Base-by-base conservation (phyloP, 192 early-diverging fungal genomes). In the Coemansia sp. region DNA sequence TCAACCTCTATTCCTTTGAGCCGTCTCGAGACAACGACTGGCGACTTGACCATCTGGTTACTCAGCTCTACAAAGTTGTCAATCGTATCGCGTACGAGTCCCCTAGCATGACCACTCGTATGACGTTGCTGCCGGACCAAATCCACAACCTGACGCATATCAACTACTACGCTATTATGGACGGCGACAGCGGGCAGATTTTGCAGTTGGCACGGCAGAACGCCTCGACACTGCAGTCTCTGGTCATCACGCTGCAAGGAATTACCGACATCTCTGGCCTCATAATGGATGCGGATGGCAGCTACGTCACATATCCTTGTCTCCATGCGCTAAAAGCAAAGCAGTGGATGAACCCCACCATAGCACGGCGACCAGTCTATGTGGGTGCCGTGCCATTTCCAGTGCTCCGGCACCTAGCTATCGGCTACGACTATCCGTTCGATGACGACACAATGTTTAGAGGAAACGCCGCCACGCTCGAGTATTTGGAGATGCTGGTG, bases 391-490 rank as follows among this genome's bases (percentile, higher is more conserved):
- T 54, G 37, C 64, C 64, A 31, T 65, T 65, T 42, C 64, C 64
- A 15, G 39, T 17, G 11, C 64, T 65, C n/a, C 51, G 51, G 10
- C 12, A 25, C 4, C 37, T 65, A 14, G n/a, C 39, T 17, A 41
- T 40, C 8, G 36, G 29, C 12, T 41, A 43, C 19, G 54, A 42
- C 25, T 65, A 65, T 20, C 64, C 64, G 20, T 58, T 65, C 29
- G 64, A n/a, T 38, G 64, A 65, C 27, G 53, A 65, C 49, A 35
- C 53, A 6, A 22, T 65, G 35, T 65, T 65, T 17, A 40, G 64
- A 27, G 54, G 53, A 14, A 58, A 58, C 53, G 19, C 24, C 8
- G 36, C 22, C 27, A 42, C 54, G 36, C 27, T 65, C 7, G 64
- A 65, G 29, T 20, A 45, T 11, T 29, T 65, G n/a, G 41, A 57